A percentile compares a stretch with the other conserved stretches of the same genome.
Conservation (phyloP, 2,329 filamentous ascomycete genomes). For the Trichoderma asperellum region DNA sequence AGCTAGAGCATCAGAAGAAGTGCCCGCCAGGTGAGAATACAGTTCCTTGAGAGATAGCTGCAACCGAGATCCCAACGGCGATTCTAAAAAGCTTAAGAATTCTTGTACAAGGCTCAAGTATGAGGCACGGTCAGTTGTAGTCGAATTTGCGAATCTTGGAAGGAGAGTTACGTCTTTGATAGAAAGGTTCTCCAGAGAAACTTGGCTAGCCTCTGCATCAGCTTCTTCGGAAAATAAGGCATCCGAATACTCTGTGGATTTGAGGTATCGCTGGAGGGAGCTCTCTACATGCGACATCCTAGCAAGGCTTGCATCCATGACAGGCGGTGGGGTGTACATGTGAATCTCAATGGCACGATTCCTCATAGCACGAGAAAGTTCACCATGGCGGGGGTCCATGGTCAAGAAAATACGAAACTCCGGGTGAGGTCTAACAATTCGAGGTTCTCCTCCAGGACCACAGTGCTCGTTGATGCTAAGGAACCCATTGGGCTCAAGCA, state of each 20-base stretch:
- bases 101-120: conserved; percentile 33
- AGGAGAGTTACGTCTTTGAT: conserved; percentile 51
- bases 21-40: conserved; percentile 41
- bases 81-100: conserved; percentile 41
- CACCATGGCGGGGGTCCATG: conserved; percentile 87
- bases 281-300: conserved; percentile 55
- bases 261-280: conserved; percentile 52
- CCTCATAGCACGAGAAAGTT: conserved; percentile 93
- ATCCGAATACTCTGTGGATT: conserved; percentile 42
- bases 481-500: conserved; percentile 87
- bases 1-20: conserved; percentile 39
- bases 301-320: conserved; percentile 41
- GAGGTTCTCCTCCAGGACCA: conserved; percentile 76
- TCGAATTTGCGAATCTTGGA: conserved; percentile 39
- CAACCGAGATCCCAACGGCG: conserved; percentile 37
- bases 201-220: conserved; percentile 37
- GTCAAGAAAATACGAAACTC: conserved; percentile 93
- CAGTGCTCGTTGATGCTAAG: conserved; percentile 94
- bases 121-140: conserved; percentile 27
- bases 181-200: conserved; percentile 54
- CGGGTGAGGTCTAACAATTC: conserved; percentile 78
- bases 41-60: conserved; percentile 43
- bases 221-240: conserved; percentile 34
- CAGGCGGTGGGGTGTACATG: conserved; percentile 56
- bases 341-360: conserved; percentile 93